phyloP scores from a whole-genome alignment of 1,284 basidiomycete genomes.

The Pyrrhoderma noxium region DNA sequence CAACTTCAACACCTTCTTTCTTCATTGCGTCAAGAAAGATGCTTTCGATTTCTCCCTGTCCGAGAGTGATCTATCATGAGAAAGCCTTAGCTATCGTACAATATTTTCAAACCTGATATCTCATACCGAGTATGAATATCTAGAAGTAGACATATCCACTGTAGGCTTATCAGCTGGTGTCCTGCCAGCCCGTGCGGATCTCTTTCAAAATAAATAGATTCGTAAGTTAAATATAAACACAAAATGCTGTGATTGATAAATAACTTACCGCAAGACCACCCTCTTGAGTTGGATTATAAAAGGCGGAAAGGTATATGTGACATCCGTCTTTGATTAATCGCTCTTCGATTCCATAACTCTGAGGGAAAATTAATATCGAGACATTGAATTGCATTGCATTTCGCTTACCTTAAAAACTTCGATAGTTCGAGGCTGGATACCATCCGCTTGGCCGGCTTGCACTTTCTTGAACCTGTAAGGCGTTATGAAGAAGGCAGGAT shows the following conservation, averaged over 20 bases:
- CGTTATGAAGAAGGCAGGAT: not conserved
- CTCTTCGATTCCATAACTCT: constrained; percentile 71
- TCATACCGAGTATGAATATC: constrained; percentile 2
- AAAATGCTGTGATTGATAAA: no score
- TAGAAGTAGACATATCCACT: constrained; percentile 6
- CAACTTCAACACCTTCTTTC: constrained; percentile 45
- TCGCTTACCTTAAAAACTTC: constrained; percentile 73
- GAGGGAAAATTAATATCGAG: constrained; percentile 5
- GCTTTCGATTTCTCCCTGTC: constrained; percentile 67
- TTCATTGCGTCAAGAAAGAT: constrained; percentile 62
- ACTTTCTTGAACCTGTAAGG: constrained; percentile 48
- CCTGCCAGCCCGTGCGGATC: constrained; percentile 53
- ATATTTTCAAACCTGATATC: not conserved
- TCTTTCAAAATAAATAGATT: constrained; percentile 30
- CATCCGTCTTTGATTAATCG: constrained; percentile 56
- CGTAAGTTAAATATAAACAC: not conserved
- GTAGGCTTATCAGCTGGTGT: constrained; percentile 39
- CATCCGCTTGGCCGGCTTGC: constrained; percentile 68
- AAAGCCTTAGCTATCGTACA: not conserved
- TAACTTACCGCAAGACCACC: constrained; percentile 53
- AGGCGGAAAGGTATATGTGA: constrained; percentile 62
- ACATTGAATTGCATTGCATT: not conserved
- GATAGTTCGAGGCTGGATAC: constrained; percentile 69
- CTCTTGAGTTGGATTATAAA: constrained; percentile 56
- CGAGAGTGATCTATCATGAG: constrained; percentile 47